A percentile compares a stretch with the other conserved stretches of the same genome.
phyloP scores from a whole-genome alignment of 176 grass and related monocot genomes.

The Chrysopogon serrulatus region DNA sequence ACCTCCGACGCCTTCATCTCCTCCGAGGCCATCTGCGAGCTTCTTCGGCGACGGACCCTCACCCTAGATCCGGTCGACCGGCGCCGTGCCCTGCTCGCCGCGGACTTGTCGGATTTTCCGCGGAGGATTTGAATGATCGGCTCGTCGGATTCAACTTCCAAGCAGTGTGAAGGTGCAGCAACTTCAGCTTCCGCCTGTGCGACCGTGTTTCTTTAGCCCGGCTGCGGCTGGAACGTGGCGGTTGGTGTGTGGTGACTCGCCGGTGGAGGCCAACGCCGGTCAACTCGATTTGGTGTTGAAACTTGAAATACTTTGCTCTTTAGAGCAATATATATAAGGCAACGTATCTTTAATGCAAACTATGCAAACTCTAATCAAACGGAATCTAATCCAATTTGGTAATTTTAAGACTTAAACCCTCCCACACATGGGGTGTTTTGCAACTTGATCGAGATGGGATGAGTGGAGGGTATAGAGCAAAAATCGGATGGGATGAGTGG shows the following conservation, averaged over 20 bases:
- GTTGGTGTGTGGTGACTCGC: background rate
- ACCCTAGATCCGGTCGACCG: background rate
- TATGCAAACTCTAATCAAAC: no score
- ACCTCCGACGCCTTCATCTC: constrained; percentile 75
- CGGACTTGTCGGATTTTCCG: background rate
- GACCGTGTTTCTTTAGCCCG: background rate
- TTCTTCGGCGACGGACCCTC: background rate
- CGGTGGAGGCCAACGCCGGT: background rate
- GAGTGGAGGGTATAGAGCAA: no score
- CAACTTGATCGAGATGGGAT: no score
- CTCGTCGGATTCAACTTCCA: background rate
- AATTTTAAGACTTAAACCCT: no score
- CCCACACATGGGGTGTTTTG: no score
- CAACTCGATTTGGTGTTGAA: background rate
- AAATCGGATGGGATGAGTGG: no score
- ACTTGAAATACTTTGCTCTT: no score
- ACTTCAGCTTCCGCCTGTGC: background rate
- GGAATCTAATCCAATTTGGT: no score
- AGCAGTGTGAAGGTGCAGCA: background rate
- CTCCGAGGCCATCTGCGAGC: constrained; percentile 19
- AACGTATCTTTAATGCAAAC: no score
- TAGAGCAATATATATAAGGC: no score
- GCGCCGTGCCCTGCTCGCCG: background rate
- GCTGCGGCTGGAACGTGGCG: background rate
- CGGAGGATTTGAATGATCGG: background rate